These are phyloP conservation scores for Acer campestre DNA, from an alignment of 345 rosid genomes.

Conservation along the genomic window DNA sequence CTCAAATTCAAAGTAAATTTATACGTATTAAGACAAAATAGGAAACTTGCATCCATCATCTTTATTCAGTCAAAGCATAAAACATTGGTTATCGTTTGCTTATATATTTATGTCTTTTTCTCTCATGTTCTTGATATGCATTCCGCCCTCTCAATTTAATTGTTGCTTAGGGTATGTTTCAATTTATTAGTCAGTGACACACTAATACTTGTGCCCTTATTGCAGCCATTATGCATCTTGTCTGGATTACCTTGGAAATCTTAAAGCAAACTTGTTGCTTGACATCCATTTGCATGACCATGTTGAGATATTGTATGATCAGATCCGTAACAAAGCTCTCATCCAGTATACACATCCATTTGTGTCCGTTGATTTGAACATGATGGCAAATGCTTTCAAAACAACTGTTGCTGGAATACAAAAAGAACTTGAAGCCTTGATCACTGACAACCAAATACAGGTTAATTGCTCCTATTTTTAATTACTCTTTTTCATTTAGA, in stretches of 20 bases:
- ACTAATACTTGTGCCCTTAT: slow-evolving; percentile 2
- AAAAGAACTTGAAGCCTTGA: slow-evolving; percentile 90
- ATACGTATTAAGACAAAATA: background rate
- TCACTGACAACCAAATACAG: slow-evolving; percentile 96
- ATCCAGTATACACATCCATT: slow-evolving; percentile 99
- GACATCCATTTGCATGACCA: slow-evolving; percentile 96
- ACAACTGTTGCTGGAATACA: slow-evolving; percentile 79
- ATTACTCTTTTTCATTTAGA: background rate
- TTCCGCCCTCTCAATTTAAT: background rate
- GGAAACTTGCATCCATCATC: background rate
- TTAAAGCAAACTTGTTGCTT: slow-evolving; percentile 76
- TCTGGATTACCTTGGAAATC: slow-evolving; percentile 87
- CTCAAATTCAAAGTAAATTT: background rate
- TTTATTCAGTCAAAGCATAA: background rate
- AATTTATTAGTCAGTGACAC: background rate
- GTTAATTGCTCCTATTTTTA: slow-evolving; percentile 28
- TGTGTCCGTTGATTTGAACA: slow-evolving; percentile 87
- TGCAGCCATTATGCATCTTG: slow-evolving; percentile 95
- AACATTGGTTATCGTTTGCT: background rate
- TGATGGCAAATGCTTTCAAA: slow-evolving; percentile 99
- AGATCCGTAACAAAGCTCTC: slow-evolving; percentile 90
- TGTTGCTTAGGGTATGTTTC: background rate
- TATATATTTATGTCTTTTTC: background rate
- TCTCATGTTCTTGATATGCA: background rate
- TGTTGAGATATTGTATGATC: slow-evolving; percentile 83